A percentile compares a stretch with the other conserved stretches of the same genome.
Evolutionary conservation across 2,329 filamentous ascomycete genomes (phyloP).

Genomic region (Tolypocladium amazonense): DNA sequence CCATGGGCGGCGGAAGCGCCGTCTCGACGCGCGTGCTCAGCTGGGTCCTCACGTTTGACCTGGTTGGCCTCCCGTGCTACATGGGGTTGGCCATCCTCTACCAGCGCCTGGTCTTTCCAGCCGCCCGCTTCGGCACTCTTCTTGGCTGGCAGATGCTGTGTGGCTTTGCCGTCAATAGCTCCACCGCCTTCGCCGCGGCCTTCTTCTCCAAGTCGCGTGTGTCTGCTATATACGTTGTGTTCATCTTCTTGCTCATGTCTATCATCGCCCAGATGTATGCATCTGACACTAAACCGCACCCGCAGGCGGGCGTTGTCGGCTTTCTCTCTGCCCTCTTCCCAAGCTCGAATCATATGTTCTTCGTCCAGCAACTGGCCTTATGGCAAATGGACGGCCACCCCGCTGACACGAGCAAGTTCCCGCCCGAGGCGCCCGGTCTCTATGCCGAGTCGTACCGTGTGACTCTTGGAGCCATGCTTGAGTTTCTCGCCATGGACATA

Average conservation of each 20-base stretch:
- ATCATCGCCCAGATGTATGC: constrained; percentile 8
- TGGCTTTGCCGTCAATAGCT: constrained; percentile 47
- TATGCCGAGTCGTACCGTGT: no score
- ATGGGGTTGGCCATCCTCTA: constrained; percentile 27
- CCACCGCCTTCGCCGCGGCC: constrained; percentile 44
- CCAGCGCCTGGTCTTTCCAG: constrained; percentile 15
- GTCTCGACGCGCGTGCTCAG: constrained; percentile 12
- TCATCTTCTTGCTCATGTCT: constrained; percentile 17
- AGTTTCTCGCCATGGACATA: constrained; percentile 20
- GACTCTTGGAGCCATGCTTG: constrained; percentile 13
- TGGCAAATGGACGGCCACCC: constrained; percentile 7
- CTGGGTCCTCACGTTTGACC: constrained; percentile 15
- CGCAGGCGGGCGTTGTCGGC: constrained; percentile 1
- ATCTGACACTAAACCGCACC: constrained; percentile 5
- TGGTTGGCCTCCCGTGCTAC: constrained; percentile 24
- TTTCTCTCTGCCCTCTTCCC: constrained; percentile 10
- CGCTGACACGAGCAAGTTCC: no score
- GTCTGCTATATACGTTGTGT: constrained; percentile 19
- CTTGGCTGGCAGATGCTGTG: constrained; percentile 35
- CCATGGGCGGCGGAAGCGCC: constrained; percentile 32
- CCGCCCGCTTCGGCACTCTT: constrained; percentile 17
- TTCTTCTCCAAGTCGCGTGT: constrained; percentile 23
- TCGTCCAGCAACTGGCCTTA: constrained; percentile 11
- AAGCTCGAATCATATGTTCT: constrained; percentile 13
- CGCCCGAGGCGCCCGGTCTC: no score